A percentile compares a stretch with the other conserved stretches of the same genome.
phyloP scores from a whole-genome alignment of 73 alveolate species.

The Paramecium octaurelia region DNA sequence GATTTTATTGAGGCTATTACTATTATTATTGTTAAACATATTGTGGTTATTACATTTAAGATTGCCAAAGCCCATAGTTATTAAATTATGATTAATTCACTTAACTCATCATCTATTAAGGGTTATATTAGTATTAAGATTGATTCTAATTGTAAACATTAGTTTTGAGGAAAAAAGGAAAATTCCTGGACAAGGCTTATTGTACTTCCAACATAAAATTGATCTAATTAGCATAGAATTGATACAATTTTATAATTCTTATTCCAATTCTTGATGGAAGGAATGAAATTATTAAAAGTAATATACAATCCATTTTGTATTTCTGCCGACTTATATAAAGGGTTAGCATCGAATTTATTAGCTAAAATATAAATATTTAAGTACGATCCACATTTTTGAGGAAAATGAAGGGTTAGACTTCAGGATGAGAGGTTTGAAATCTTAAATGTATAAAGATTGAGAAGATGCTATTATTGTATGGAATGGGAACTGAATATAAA shows the following conservation, averaged over 20 bases:
- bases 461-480: neutral
- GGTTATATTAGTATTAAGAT: neutral
- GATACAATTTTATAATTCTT: neutral
- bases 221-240: neutral
- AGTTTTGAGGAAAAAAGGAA: neutral
- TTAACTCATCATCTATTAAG: neutral
- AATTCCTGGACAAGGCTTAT: neutral
- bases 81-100: neutral
- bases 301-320: neutral
- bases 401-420: neutral
- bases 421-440: neutral
- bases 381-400: conserved; percentile 17
- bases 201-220: neutral
- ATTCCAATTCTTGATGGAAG: conserved; percentile 1
- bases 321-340: neutral
- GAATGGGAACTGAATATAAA: neutral
- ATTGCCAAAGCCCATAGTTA: neutral
- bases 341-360: neutral
- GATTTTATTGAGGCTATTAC: neutral
- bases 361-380: neutral
- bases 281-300: neutral
- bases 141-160: neutral
- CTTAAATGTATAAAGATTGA: neutral
- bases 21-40: neutral
- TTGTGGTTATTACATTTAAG: neutral